Evolutionary conservation across 1,284 basidiomycete species (phyloP), one percentile per base, ranked within the genome.

Genomic region (Ganoderma lucidum): DNA sequence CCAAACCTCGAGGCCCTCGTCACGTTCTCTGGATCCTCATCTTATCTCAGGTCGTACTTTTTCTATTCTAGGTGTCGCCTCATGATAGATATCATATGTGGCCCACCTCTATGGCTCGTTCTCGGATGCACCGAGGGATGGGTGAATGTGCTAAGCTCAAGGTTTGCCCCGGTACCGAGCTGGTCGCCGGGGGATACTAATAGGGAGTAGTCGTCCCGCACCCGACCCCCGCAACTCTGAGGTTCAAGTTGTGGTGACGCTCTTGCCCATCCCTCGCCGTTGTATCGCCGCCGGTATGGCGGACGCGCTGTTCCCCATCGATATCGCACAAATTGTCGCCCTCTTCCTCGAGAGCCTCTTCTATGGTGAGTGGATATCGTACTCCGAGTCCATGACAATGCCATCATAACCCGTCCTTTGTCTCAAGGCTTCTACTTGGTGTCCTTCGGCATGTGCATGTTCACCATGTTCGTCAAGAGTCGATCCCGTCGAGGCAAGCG

Each of bases 261-360:
- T 6, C 8, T 3, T 9, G 17, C 45, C 45, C 44, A 17, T 1
- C 44, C 15, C 17, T 45, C 17, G 44, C 19, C 19, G 19, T n/a
- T 23, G 6, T 23, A n/a, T 35, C 35, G 35, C 35, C 45, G 23
- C 45, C 23, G 45, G 45, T 17, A 56, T 56, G 53, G 53, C 53
- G 28, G 53, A 56, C 30, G 30, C 15, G 4, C 35, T 35, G 6
- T 56, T 56, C 53, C 53, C 53, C 30, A 56, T 56, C 17, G 53
- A 56, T 12, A 30, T 56, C 30, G 53, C 53, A 2, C 44, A 63
- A 48, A 19, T 63, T 28, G 62, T 53, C 2, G 62, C 45, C 3
- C 37, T 63, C 17, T 63, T 48, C 62, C 45, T 63, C 32, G 44
- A 63, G 35, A 51, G 45, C 62, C 19, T 63, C 1, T 23, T 53